Percentiles rank a stretch among this genome's conserved stretches.
Evolutionary conservation across 2,329 filamentous ascomycete genomes (phyloP).

Genomic region (Fusarium musae): DNA sequence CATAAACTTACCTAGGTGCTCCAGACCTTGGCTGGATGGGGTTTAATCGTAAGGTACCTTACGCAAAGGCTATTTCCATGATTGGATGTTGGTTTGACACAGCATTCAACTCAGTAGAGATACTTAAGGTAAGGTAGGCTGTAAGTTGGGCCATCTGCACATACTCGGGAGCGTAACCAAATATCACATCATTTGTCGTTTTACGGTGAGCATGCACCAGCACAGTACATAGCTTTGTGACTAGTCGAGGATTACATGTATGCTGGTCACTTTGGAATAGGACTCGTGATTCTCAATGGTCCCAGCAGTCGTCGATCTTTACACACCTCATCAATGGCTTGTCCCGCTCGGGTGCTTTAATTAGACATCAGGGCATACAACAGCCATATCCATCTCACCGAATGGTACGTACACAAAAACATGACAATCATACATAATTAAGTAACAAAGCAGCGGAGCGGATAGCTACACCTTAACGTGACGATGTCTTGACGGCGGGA

Average conservation of each 20-base stretch:
- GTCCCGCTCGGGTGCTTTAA: conserved; percentile 4
- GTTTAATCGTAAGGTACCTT: neutral
- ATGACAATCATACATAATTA: neutral
- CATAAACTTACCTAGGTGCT: neutral
- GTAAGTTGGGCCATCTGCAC: neutral
- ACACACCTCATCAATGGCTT: conserved; percentile 20
- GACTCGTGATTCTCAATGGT: neutral
- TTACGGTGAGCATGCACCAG: neutral
- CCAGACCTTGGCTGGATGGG: too few species aligned
- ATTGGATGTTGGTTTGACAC: neutral
- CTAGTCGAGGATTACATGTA: neutral
- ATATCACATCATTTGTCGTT: neutral
- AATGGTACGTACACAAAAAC: neutral
- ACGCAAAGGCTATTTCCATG: neutral
- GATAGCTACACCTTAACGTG: neutral
- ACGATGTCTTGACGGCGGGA: conserved; percentile 14
- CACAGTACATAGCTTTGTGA: neutral
- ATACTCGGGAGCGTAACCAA: neutral
- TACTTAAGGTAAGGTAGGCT: neutral
- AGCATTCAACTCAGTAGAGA: neutral
- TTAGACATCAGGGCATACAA: conserved; percentile 11
- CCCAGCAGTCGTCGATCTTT: conserved; percentile 20
- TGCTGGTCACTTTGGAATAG: neutral
- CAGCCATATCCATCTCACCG: conserved; percentile 1
- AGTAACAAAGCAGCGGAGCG: neutral